Evolutionary conservation across 495 filamentous ascomycete species (phyloP), one percentile per base, ranked within the genome.

Genomic region (Tricharina praecox): DNA sequence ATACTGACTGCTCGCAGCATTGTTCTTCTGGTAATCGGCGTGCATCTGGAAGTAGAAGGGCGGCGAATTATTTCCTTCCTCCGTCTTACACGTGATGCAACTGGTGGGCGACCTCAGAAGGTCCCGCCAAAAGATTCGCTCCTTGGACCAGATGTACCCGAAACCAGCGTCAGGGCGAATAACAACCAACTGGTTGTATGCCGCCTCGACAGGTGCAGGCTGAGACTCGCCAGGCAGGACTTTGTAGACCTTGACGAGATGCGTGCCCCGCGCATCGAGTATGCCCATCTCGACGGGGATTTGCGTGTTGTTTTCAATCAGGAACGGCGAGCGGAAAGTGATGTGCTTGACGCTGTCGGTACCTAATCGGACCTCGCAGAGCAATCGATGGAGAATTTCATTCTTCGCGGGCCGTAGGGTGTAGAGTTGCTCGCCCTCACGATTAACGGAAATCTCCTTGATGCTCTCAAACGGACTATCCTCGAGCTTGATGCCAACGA

Each of bases 31-130:
- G 59, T 71, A 93, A 4, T 43, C 13, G 40, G 88, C 79, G 55
- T 90, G 82, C 67, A 90, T 75, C 62, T 96, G 92, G 67, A 97
- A 96, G 63, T 90, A 95, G 64, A 96, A 97, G 0, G 84, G 82
- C 25, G 82, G 81, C 9, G 75, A 67, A 49, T 78, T 70, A 30
- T 88, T 81, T 33, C 75, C 78, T 54, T 75, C 74, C 52, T 95
- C 88, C 15, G 85, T 82, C 44, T 78, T 73, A 63, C 90, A 97
- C 30, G 81, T 81, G 46, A 97, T 67, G 1, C 85, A 90, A 52
- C 77, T 75, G 7, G 83, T 92, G 20, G 86, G 83, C 34, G 77
- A 68, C 56, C 79, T 81, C 40, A 95, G 68, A 28, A 97, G 64
- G 56, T 94, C 92, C 59, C 79, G 85, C 90, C 90, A 97, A 68